Conservation (phyloP, 176 grass and related monocot species). For the Stipa capillata region DNA sequence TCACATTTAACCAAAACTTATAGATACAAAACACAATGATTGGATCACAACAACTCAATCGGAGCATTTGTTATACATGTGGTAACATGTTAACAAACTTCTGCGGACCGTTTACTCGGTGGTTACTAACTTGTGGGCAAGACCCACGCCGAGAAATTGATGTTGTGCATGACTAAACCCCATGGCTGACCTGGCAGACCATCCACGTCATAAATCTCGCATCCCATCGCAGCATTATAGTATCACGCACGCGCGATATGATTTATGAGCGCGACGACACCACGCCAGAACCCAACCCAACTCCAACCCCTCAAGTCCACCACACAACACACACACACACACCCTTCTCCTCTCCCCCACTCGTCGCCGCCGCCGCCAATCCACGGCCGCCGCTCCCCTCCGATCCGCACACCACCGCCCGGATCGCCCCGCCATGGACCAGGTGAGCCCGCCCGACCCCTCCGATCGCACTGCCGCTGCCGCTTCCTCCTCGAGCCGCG, state of each 20-base stretch:
- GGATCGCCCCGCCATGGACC: constrained; percentile 39
- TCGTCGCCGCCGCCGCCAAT: not conserved
- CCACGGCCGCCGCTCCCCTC: not conserved
- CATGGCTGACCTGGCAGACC: not conserved
- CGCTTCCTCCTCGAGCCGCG: not conserved
- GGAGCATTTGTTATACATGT: too few relatives aligned
- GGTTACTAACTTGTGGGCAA: too few relatives aligned
- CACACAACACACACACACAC: not conserved
- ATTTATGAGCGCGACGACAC: constrained; percentile 9
- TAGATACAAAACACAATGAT: too few relatives aligned
- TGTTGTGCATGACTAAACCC: not conserved
- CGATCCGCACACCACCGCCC: not conserved
- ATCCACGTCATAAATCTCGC: not conserved
- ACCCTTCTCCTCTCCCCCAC: too few relatives aligned
- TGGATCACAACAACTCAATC: too few relatives aligned
- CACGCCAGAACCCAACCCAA: not conserved
- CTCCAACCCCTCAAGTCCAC: constrained; percentile 12
- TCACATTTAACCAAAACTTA: too few relatives aligned
- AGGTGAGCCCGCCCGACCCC: constrained; percentile 23
- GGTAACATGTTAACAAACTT: too few relatives aligned
- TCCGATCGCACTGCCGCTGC: not conserved
- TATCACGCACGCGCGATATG: not conserved
- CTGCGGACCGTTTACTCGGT: too few relatives aligned
- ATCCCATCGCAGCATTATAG: not conserved
- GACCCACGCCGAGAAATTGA: not conserved